Base-by-base conservation (phyloP, 768 basidiomycete species). In the Tephrocybe sp. region DNA sequence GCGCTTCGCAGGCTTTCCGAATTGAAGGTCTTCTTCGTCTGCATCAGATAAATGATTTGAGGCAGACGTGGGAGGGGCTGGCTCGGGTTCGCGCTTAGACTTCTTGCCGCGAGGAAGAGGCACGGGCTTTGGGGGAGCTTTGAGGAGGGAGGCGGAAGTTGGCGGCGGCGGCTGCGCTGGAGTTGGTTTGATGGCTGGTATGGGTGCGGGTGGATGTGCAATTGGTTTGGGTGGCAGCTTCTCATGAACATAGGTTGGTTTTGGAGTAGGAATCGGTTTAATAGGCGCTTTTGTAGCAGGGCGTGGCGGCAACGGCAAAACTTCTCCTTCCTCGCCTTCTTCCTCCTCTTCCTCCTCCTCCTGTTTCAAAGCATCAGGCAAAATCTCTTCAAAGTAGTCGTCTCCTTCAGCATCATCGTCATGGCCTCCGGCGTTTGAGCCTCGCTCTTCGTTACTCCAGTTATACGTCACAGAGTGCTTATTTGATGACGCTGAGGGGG, bases 11-110 rank as follows among this genome's bases (percentile, higher is more conserved):
- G 79, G 76, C 21, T 69, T 65, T 5, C 79, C 79, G 53, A 84
- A 77, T 51, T 71, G 69, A 5, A 82, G 69, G 24, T 71, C 72
- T 48, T 81, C 79, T 54, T 73, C 81, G 12, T 76, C 73, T n/a
- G 62, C 67, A 51, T 73, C 65, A 9, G 68, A 59, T 32, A 58
- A 41, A 6, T 30, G 39, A 30, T 34, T 42, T 4, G 55, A 34
- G 21, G 45, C 20, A 15, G 26, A 30, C 7, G 21, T 9, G 21
- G 51, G 28, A 33, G 56, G 25, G 11, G 48, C 32, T n/a, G 57
- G 58, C 18, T 61, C 59, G 4, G 64, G 51, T 38, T 67, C 63
- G n/a, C 61, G 59, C 50, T 68, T 69, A 11, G 51, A 37, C 33
- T 58, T 61, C 45, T 61, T 65, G 18, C 30, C 56, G 6, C 53